A percentile compares a stretch with the other conserved stretches of the same genome.
These are phyloP conservation scores for Neurospora discreta DNA, from an alignment of 495 filamentous ascomycete species.

Conservation along the genomic window DNA sequence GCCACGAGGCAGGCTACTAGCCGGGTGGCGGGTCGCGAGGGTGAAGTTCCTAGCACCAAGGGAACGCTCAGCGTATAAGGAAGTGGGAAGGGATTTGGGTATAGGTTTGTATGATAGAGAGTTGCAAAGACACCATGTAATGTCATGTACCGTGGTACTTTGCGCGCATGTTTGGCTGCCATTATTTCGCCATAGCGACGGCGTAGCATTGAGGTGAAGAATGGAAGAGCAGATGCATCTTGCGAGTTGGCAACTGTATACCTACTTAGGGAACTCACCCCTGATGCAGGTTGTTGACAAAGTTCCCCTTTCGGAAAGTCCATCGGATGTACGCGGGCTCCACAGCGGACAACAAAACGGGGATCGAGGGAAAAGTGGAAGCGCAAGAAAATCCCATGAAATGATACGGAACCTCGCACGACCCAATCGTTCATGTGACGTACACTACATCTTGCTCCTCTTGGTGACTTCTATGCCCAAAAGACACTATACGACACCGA, in stretches of 20 bases:
- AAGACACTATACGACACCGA: not conserved
- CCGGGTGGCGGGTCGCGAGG: conserved; percentile 63
- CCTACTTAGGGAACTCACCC: not conserved
- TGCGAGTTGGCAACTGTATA: not conserved
- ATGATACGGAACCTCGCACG: not conserved
- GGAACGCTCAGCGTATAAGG: conserved; percentile 52
- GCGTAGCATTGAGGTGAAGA: not conserved
- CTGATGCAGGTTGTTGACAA: not conserved
- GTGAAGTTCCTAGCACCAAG: conserved; percentile 92
- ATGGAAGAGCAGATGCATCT: not conserved
- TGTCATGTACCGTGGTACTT: not conserved
- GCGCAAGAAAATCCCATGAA: not conserved
- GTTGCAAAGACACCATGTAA: not conserved
- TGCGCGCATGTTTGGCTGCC: not conserved
- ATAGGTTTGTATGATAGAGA: not conserved
- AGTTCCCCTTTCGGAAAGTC: not conserved
- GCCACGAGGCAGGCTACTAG: conserved; percentile 67
- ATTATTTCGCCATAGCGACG: not conserved
- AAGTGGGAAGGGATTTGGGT: not conserved
- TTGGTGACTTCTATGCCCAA: not conserved
- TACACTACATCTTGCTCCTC: not conserved
- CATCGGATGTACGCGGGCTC: not conserved
- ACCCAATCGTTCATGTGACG: not conserved
- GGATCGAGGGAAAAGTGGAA: not conserved
- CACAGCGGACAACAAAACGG: not conserved